These are phyloP conservation scores for Magnolia sinica DNA, from an alignment of 164 flowering plant species.

Conservation along the genomic window DNA sequence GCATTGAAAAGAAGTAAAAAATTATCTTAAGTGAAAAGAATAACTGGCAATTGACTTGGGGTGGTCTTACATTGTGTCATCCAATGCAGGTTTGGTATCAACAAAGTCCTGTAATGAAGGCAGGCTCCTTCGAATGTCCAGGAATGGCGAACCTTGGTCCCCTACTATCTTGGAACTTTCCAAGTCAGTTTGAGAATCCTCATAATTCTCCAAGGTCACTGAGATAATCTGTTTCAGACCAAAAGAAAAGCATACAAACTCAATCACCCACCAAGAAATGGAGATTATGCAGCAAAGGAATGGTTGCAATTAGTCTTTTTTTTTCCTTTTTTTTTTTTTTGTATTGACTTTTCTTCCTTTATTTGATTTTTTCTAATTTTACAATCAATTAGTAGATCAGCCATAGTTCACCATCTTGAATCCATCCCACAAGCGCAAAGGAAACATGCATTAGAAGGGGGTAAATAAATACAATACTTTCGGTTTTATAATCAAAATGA, in stretches of 20 bases:
- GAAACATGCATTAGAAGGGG: background rate
- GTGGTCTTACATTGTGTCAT: constrained; percentile 39
- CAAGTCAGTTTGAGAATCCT: constrained; percentile 31
- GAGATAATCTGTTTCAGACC: constrained; percentile 55
- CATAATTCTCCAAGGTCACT: constrained; percentile 70
- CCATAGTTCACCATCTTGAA: too few species aligned
- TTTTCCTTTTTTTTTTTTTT: too few species aligned
- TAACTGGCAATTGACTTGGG: background rate
- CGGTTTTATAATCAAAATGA: background rate
- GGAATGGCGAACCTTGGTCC: constrained; percentile 23
- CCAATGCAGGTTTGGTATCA: constrained; percentile 29
- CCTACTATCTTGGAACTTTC: constrained; percentile 31
- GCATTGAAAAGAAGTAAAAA: background rate
- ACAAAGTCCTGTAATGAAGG: constrained; percentile 23
- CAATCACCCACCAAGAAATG: too few species aligned
- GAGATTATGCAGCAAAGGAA: too few species aligned
- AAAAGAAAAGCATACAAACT: background rate
- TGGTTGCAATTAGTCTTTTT: too few species aligned
- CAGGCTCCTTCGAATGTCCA: constrained; percentile 24
- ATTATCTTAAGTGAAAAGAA: background rate
- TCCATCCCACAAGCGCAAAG: too few species aligned
- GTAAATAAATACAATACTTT: background rate
- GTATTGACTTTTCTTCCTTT: too few species aligned
- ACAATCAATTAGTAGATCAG: too few species aligned
- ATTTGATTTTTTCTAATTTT: too few species aligned